Evolutionary conservation across 2,329 filamentous ascomycete genomes (phyloP).

Genomic region (Simplicillium aogashimaense): DNA sequence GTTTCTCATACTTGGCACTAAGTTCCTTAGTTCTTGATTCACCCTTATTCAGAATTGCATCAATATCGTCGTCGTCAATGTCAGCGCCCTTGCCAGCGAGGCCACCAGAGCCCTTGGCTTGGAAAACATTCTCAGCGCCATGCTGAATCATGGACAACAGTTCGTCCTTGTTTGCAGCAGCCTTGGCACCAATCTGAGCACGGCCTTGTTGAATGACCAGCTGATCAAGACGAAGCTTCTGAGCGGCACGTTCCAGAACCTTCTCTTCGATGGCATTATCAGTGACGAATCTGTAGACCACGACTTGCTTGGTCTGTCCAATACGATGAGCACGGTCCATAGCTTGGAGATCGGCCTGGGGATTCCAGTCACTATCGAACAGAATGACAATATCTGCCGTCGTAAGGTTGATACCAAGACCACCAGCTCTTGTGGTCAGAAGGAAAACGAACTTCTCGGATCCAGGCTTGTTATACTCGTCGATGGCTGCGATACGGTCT

Average conservation of each 20-base stretch:
- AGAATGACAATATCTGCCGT: slow-evolving; percentile 91
- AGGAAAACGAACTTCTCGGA: slow-evolving; percentile 97
- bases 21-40: slow-evolving; percentile 83
- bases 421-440: slow-evolving; percentile 89
- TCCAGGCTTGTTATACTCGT: slow-evolving; percentile 92
- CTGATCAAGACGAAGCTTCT: slow-evolving; percentile 93
- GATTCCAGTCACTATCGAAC: slow-evolving; percentile 98
- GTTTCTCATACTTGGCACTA: slow-evolving; percentile 90
- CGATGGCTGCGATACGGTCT: slow-evolving; percentile 93
- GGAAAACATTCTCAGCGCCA: slow-evolving; percentile 90
- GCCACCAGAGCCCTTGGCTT: slow-evolving; percentile 57
- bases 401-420: slow-evolving; percentile 93
- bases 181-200: slow-evolving; percentile 81
- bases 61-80: slow-evolving; percentile 81
- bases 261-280: slow-evolving; percentile 99
- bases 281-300: slow-evolving; percentile 93
- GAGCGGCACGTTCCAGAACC: slow-evolving; percentile 88
- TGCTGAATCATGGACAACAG: slow-evolving; percentile 98
- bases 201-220: slow-evolving; percentile 97
- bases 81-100: slow-evolving; percentile 50
- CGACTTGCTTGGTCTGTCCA: slow-evolving; percentile 94
- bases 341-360: slow-evolving; percentile 93
- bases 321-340: slow-evolving; percentile 99
- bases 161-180: slow-evolving; percentile 91
- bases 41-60: slow-evolving; percentile 74